A percentile compares a stretch with the other conserved stretches of the same genome.
Evolutionary conservation across 2,329 filamentous ascomycete species (phyloP).

Genomic region (Emmonsiellopsis sp.): DNA sequence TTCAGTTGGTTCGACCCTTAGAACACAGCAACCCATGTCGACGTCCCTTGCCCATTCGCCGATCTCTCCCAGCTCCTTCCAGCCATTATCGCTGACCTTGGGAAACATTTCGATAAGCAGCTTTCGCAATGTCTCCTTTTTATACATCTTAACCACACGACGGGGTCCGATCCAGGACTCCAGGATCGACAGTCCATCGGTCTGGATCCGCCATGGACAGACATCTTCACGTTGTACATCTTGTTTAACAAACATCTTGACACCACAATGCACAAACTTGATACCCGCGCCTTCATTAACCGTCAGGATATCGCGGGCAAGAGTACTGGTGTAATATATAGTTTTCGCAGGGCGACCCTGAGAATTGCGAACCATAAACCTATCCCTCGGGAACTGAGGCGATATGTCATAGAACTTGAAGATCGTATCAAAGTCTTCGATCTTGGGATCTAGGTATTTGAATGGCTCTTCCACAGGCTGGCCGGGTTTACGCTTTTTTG

Average conservation of each 20-base stretch:
- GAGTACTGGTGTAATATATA: constrained; percentile 86
- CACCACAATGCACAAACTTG: constrained; percentile 92
- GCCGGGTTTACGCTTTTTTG: constrained; percentile 28
- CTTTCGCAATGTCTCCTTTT: constrained; percentile 68
- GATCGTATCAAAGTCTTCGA: constrained; percentile 68
- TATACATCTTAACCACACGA: constrained; percentile 63
- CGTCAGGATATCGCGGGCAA: constrained; percentile 75
- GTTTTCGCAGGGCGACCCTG: constrained; percentile 81
- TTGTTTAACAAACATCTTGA: constrained; percentile 99
- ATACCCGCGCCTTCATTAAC: constrained; percentile 85
- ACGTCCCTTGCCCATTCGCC: constrained; percentile 72
- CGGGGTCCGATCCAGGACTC: constrained; percentile 79
- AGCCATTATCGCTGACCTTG: constrained; percentile 65
- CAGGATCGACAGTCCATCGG: constrained; percentile 82
- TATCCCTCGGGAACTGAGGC: constrained; percentile 72
- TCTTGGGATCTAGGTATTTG: constrained; percentile 70
- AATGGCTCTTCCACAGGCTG: constrained; percentile 77
- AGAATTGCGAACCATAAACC: constrained; percentile 94
- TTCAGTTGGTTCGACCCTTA: constrained; percentile 69
- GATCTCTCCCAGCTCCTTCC: constrained; percentile 73
- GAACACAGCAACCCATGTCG: constrained; percentile 82
- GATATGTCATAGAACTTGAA: constrained; percentile 79
- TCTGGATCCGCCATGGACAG: constrained; percentile 91
- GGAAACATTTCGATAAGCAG: constrained; percentile 96
- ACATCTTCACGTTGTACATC: constrained; percentile 78